These are phyloP conservation scores for Cutaneotrichosporon arboriforme DNA, from an alignment of 1,284 basidiomycete species.

Conservation along the genomic window DNA sequence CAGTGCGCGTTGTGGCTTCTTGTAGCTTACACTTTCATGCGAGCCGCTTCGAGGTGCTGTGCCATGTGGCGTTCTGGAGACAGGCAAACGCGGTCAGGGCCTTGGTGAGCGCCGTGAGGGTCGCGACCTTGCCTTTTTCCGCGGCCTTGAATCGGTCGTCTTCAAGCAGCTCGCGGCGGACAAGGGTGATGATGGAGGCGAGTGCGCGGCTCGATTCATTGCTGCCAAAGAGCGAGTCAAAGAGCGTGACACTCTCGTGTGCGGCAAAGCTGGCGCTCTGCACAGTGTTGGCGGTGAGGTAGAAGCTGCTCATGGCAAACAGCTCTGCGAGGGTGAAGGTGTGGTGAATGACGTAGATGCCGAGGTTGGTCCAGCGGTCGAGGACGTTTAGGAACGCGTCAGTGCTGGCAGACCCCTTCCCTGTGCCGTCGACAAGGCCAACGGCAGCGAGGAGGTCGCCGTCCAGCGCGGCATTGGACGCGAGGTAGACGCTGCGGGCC, in stretches of 20 bases:
- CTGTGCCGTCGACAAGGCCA: not conserved
- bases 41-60: conserved; percentile 41
- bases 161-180: conserved; percentile 48
- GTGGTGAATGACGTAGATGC: conserved; percentile 53
- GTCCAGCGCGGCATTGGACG: conserved; percentile 26
- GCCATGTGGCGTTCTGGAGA: conserved; percentile 51
- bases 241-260: conserved; percentile 51
- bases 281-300: conserved; percentile 47
- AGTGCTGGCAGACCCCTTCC: conserved; percentile 6
- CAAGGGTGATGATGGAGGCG: conserved; percentile 51
- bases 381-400: conserved; percentile 48
- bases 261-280: conserved; percentile 47
- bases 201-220: conserved; percentile 53
- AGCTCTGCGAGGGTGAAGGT: conserved; percentile 53
- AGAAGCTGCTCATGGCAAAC: conserved; percentile 52
- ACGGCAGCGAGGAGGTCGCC: conserved; percentile 18
- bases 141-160: conserved; percentile 42
- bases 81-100: conserved; percentile 54
- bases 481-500: conserved; percentile 45
- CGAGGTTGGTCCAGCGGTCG: conserved; percentile 53
- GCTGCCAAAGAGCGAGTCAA: conserved; percentile 53
- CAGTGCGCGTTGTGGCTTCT: not conserved
- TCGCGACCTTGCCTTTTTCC: conserved; percentile 37
- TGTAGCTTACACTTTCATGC: conserved; percentile 47
- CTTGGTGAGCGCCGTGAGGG: conserved; percentile 49